Evolutionary conservation across 2,329 filamentous ascomycete species (phyloP), one percentile per base, ranked within the genome.

Genomic region (Exophiala oligosperma): DNA sequence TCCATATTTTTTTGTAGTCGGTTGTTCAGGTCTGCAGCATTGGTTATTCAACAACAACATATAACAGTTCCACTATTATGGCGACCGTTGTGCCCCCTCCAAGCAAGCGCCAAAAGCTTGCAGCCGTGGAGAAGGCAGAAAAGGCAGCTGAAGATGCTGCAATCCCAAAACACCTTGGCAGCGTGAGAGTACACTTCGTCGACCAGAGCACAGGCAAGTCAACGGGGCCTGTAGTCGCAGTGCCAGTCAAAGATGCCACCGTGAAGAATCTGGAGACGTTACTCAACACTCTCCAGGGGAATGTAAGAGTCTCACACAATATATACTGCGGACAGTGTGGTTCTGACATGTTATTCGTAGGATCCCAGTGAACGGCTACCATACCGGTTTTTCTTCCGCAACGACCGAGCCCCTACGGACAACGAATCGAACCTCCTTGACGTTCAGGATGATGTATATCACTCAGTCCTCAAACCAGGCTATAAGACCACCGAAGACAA

Each of bases 241-340:
- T 97, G 43, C 88, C 91, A 11, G 84, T 97, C 32, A 88, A 88
- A 57, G 89, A 97, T 77, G 89, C 93, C 1, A 89, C 84, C 6
- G 90, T 94, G 62, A 93, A 91, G 77, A 96, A 97, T 67, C 82
- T 97, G 2, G 93, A 94, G 53, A 83, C 92, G 8, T 81, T 97
- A 0, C 75, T 96, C 55, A 97, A 97, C 72, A 91, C 89, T 2
- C 77, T 97, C 43, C 83, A 96, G 71, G 89, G 87, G 68, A 84
- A 88, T 78, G 87, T 89, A 79, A 65, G 79, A 9, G 32, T 70
- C 56, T 21, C 3, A 2, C 3, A 23, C 17, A 11, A 21, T 7
- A 7, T 37, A 38, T 9, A 14, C 23, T 21, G 41, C n/a, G 4
- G 53, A 49, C 7, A 54, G 40, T 7, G 9, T 23, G 71, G 75